Evolutionary conservation across 2,329 filamentous ascomycete genomes (phyloP).

Genomic region (Colletotrichum filicis): DNA sequence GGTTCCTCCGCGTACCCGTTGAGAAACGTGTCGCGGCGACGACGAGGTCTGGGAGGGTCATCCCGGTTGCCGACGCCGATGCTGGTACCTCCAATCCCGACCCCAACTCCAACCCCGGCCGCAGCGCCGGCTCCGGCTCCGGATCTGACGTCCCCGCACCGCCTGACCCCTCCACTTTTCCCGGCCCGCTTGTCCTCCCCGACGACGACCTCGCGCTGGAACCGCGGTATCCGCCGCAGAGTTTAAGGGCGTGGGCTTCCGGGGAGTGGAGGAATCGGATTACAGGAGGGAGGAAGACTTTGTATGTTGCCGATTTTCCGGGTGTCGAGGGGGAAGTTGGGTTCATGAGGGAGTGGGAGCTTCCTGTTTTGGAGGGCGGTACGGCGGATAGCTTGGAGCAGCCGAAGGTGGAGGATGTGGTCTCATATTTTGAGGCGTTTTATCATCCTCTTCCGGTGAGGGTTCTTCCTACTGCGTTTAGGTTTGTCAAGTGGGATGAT

Average conservation of each 20-base stretch:
- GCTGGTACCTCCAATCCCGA: not conserved
- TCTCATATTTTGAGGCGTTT: constrained; percentile 53
- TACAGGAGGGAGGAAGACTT: constrained; percentile 53
- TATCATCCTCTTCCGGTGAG: constrained; percentile 67
- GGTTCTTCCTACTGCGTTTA: constrained; percentile 49
- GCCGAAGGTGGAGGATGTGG: constrained; percentile 43
- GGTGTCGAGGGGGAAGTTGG: constrained; percentile 43
- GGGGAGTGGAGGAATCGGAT: constrained; percentile 60
- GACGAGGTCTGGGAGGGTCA: constrained; percentile 41
- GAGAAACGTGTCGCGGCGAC: constrained; percentile 44
- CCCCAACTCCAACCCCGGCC: not conserved
- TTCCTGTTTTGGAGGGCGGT: constrained; percentile 34
- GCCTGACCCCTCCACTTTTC: constrained; percentile 54
- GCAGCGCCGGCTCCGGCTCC: not conserved
- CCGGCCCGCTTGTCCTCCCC: constrained; percentile 68
- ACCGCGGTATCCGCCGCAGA: constrained; percentile 62
- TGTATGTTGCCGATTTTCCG: constrained; percentile 66
- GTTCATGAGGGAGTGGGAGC: constrained; percentile 56
- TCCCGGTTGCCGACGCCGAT: no score
- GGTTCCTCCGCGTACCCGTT: constrained; percentile 43
- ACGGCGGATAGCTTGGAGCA: constrained; percentile 12
- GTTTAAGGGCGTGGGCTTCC: constrained; percentile 60
- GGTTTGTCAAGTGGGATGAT: constrained; percentile 62
- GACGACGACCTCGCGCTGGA: constrained; percentile 67
- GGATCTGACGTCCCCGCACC: no score